These are phyloP conservation scores for Kazachstania viticola DNA, from an alignment of 805 yeast species.

Conservation along the genomic window DNA sequence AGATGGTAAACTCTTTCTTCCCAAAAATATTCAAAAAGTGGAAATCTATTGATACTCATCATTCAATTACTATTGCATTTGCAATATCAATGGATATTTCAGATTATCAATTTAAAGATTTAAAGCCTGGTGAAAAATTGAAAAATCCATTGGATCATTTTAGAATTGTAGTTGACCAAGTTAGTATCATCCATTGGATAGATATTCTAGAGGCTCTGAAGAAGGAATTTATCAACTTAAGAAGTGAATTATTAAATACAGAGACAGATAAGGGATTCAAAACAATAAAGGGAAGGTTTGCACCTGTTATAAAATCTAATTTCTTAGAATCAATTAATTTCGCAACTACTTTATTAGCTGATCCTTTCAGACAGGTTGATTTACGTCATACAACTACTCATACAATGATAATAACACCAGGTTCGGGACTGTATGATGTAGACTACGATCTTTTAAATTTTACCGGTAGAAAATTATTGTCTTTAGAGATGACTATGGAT, in stretches of 20 bases:
- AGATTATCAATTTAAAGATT: constrained; percentile 39
- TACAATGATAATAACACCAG: constrained; percentile 78
- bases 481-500: constrained; percentile 80
- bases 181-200: constrained; percentile 79
- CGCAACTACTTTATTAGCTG: constrained; percentile 65
- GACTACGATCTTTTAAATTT: constrained; percentile 64
- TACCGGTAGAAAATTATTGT: constrained; percentile 63
- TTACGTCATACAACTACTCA: constrained; percentile 86
- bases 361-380: constrained; percentile 75
- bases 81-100: constrained; percentile 57
- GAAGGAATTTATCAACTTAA: constrained; percentile 73
- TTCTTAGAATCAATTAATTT: constrained; percentile 76
- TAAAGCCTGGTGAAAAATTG: constrained; percentile 63
- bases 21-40: constrained; percentile 84
- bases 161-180: constrained; percentile 92
- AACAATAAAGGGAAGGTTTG: constrained; percentile 45
- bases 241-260: constrained; percentile 52
- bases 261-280: constrained; percentile 25
- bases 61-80: constrained; percentile 82
- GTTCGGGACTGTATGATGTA: constrained; percentile 88
- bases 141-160: constrained; percentile 65
- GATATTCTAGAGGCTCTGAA: constrained; percentile 82
- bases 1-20: constrained; percentile 80
- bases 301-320: constrained; percentile 87
- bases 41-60: constrained; percentile 82